Evolutionary conservation across 2,329 filamentous ascomycete genomes (phyloP).

Genomic region (Metarhizium rileyi): DNA sequence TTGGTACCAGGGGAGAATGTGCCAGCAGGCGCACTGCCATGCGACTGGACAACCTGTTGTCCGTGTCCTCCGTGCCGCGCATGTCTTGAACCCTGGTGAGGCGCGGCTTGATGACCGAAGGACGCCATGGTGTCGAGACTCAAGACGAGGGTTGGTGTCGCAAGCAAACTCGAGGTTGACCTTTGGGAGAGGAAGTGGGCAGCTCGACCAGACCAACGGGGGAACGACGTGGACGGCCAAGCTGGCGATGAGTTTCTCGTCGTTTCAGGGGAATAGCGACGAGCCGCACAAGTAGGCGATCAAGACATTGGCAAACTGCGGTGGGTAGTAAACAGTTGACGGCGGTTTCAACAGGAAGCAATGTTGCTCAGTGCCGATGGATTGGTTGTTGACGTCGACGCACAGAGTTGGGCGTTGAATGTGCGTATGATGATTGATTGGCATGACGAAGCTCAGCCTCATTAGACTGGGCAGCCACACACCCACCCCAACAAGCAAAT

Average conservation of each 20-base stretch:
- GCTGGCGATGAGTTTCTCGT: not conserved
- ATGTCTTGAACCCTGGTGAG: conserved; percentile 21
- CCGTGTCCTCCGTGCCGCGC: conserved; percentile 33
- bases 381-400: not conserved
- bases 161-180: not conserved
- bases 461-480: not conserved
- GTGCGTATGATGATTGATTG: not conserved
- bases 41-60: conserved; percentile 17
- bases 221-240: not conserved
- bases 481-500: not conserved
- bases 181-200: not conserved
- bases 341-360: not conserved
- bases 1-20: conserved; percentile 92
- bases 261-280: not conserved
- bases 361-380: not conserved
- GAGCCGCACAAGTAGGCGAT: not conserved
- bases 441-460: not conserved
- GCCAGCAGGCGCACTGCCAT: conserved; percentile 52
- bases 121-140: conserved; percentile 23
- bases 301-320: not conserved
- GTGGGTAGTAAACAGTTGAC: not conserved
- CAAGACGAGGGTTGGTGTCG: not conserved
- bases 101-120: conserved; percentile 23
- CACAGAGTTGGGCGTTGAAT: not conserved
- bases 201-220: not conserved